Conservation (phyloP, 176 grass and related monocot species). For the Carex myosuroides region DNA sequence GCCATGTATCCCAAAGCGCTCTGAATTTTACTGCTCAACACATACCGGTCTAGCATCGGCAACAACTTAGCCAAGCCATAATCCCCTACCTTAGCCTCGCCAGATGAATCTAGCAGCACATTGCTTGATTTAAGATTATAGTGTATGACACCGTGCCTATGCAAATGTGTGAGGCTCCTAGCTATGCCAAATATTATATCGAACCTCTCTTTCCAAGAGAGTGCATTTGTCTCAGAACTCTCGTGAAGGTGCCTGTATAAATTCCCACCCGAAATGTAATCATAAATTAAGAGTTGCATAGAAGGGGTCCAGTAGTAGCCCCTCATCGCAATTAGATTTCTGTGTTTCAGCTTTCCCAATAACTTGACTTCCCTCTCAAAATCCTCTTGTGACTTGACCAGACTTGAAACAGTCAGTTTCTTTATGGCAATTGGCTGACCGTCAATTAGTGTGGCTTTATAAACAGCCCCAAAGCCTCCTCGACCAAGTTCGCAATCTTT, state of each 20-base stretch:
- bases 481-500: slow-evolving; percentile 97
- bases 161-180: slow-evolving; percentile 81
- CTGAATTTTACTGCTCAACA: slow-evolving; percentile 95
- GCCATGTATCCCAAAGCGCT: slow-evolving; percentile 97
- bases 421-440: slow-evolving; percentile 89
- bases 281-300: slow-evolving; percentile 92
- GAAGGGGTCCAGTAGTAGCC: slow-evolving; percentile 98
- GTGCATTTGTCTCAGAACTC: slow-evolving; percentile 46
- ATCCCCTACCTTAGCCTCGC: slow-evolving; percentile 82
- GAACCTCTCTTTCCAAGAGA: slow-evolving; percentile 93
- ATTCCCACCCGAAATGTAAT: slow-evolving; percentile 85
- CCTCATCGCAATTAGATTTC: slow-evolving; percentile 69
- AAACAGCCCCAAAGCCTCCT: slow-evolving; percentile 94
- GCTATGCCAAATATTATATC: slow-evolving; percentile 79
- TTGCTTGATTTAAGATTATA: slow-evolving; percentile 98
- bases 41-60: slow-evolving; percentile 89
- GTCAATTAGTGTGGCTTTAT: slow-evolving; percentile 74
- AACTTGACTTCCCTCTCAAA: slow-evolving; percentile 95
- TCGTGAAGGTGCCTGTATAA: slow-evolving; percentile 82
- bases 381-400: slow-evolving; percentile 96
- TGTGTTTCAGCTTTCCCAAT: slow-evolving; percentile 76
- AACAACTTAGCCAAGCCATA: slow-evolving; percentile 96
- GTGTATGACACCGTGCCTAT: slow-evolving; percentile 75
- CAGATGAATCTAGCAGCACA: slow-evolving; percentile 70
- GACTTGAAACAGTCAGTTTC: slow-evolving; percentile 95